A percentile compares a stretch with the other conserved stretches of the same genome.
Evolutionary conservation across 371 early-diverging fungal species (phyloP).

Genomic region (Apophysomyces elegans): DNA sequence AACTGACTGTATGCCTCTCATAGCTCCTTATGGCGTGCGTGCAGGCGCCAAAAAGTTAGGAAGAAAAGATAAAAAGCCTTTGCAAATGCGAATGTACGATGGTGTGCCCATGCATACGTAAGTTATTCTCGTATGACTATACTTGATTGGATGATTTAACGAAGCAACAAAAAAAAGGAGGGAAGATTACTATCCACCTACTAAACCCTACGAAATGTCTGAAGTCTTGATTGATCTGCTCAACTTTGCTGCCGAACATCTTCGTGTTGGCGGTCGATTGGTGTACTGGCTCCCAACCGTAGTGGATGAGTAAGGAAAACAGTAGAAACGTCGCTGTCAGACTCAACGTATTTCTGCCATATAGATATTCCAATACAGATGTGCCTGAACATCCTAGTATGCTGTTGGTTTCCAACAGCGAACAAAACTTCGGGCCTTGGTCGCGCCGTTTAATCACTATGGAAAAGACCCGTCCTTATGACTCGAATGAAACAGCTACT

Average conservation of each 20-base stretch:
- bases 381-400: constrained; percentile 87
- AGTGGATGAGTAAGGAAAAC: constrained; percentile 69
- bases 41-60: constrained; percentile 96
- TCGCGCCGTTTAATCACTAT: constrained; percentile 92
- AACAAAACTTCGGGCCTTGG: constrained; percentile 95
- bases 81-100: constrained; percentile 58
- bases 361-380: constrained; percentile 72
- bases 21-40: constrained; percentile 97
- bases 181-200: constrained; percentile 85
- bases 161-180: constrained; percentile 31
- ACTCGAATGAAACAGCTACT: constrained; percentile 13
- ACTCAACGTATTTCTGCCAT: background rate
- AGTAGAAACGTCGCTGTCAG: too few relatives aligned
- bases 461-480: constrained; percentile 74
- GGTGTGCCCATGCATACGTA: constrained; percentile 68
- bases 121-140: constrained; percentile 10
- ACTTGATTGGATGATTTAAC: background rate
- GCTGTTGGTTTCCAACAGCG: constrained; percentile 82
- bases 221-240: constrained; percentile 86
- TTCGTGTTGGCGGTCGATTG: constrained; percentile 87
- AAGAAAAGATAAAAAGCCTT: constrained; percentile 63
- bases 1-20: constrained; percentile 7
- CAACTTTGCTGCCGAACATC: constrained; percentile 79
- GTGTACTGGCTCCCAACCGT: constrained; percentile 97
- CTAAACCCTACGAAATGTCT: constrained; percentile 93